Evolutionary conservation across 805 yeast species (phyloP), one percentile per base, ranked within the genome.

Genomic region (Pichia occidentalis): DNA sequence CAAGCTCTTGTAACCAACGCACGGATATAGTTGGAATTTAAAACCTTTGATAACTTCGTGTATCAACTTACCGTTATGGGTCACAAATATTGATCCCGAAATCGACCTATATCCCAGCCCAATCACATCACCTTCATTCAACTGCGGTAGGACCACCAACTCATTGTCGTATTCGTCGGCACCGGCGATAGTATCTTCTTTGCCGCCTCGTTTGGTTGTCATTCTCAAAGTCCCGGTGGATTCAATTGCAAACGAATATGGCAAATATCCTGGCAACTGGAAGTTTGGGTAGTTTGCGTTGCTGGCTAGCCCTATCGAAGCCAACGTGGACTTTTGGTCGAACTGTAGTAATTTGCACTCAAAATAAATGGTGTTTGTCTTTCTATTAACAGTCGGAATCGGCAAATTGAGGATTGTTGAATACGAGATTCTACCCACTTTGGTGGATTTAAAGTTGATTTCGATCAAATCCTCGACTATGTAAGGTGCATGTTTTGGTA

Each of bases 241-340:
- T 54, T 83, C 90, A 52, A 83, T 76, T 3, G 82, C 82, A 34
- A 84, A 67, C 0, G 87, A 79, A 51, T 78, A 80, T 34, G 72
- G 72, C 42, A 75, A 70, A 55, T 76, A 71, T 1, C 95, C 95
- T 0, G 95, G 95, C 11, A 80, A 64, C 47, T 85, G 66, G 56
- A 81, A 84, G 42, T 71, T 67, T 2, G 95, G 92, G 50, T 80
- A 80, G 8, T 39, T 31, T 2, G 92, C 90, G 46, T 70, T 73
- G 0, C 90, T 77, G 8, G 75, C 71, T 20, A 83, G 61, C 0
- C 94, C 92, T 32, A 83, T 66, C 22, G 80, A 68, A 40, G 82
- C 68, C 24, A 71, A 70, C 1, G 78, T 68, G 39, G 70, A 72
- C 3, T 65, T 60, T 48, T 54, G 50, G 33, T 55, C 42, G 30